Conservation (phyloP, 306 rosid species). For the Corylus heterophylla region DNA sequence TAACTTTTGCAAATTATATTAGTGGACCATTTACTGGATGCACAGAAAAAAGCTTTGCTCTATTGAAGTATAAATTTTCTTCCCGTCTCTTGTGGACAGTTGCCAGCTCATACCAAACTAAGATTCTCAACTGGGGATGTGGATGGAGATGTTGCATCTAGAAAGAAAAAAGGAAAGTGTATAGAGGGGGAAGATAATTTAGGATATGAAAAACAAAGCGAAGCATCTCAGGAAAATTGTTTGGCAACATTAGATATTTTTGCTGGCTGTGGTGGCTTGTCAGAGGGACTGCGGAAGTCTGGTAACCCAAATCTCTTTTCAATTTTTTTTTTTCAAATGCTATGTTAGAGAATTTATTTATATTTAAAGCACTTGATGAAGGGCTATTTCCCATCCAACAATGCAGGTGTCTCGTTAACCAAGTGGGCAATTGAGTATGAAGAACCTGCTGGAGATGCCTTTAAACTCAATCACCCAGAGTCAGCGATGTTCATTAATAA, state of each 20-base stretch:
- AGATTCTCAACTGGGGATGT: conserved; percentile 51
- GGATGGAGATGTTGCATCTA: conserved; percentile 53
- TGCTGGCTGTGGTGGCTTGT: conserved; percentile 98
- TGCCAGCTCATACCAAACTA: conserved; percentile 68
- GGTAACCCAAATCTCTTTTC: conserved; percentile 38
- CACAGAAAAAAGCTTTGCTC: conserved; percentile 2
- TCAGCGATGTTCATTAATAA: conserved; percentile 75
- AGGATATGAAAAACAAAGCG: conserved; percentile 43
- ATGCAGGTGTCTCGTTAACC: conserved; percentile 67
- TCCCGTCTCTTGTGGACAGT: conserved; percentile 41
- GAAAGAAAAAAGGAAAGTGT: conserved; percentile 89
- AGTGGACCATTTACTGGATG: conserved; percentile 17
- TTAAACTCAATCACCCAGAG: conserved; percentile 77
- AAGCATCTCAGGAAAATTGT: conserved; percentile 36
- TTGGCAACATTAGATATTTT: conserved; percentile 87
- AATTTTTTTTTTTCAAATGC: neutral
- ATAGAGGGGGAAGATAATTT: conserved; percentile 67
- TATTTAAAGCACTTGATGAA: conserved; percentile 1
- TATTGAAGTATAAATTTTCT: conserved; percentile 14
- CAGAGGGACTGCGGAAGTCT: conserved; percentile 78
- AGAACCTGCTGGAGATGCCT: conserved; percentile 95
- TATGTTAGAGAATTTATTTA: neutral
- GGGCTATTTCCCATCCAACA: conserved; percentile 16
- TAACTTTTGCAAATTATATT: neutral
- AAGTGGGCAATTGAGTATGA: conserved; percentile 99